Evolutionary conservation across 257 asterid genomes (phyloP).

Genomic region (Solanum lycopersicoides): DNA sequence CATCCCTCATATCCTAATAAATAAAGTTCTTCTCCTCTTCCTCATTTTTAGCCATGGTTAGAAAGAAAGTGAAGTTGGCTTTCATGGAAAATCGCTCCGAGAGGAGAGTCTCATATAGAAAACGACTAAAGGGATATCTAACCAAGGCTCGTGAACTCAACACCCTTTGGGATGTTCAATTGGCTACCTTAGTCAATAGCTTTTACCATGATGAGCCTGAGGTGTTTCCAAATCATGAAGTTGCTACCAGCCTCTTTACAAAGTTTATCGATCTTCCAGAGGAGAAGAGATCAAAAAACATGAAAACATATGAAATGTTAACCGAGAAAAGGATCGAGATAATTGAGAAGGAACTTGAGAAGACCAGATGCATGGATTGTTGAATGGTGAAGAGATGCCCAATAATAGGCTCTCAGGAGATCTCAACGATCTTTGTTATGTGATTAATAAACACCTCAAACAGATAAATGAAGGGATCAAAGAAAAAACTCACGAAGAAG

Average conservation of each 20-base stretch:
- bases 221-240: background rate
- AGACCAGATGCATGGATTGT: background rate
- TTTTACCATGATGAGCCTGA: background rate
- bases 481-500: background rate
- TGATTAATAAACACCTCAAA: background rate
- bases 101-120: background rate
- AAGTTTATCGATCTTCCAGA: background rate
- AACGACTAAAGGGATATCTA: background rate
- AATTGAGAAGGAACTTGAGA: background rate
- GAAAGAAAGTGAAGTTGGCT: background rate
- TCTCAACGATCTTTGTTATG: background rate
- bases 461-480: background rate
- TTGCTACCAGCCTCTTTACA: background rate
- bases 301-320: background rate
- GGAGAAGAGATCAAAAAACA: background rate
- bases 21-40: background rate
- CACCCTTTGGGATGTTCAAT: background rate
- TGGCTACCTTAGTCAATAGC: background rate
- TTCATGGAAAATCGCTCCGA: background rate
- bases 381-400: background rate
- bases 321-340: background rate
- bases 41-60: background rate
- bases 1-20: background rate
- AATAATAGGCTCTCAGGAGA: rapidly evolving
- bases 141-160: background rate